Conservation (phyloP, 164 flowering plant genomes). For the Aristolochia contorta region DNA sequence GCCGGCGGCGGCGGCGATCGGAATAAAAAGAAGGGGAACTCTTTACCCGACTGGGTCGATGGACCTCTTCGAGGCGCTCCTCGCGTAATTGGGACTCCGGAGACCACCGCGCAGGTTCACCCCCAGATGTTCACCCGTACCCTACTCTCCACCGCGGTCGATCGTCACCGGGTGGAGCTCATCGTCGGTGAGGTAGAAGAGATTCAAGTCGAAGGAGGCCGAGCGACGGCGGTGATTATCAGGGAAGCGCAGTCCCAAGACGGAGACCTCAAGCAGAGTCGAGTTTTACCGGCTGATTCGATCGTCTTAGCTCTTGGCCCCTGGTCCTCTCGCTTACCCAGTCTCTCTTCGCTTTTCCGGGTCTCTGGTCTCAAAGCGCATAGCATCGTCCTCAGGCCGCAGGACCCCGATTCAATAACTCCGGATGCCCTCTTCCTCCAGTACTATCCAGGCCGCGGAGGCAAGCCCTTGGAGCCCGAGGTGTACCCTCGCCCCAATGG, state of each 20-base stretch:
- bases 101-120: constrained; percentile 91
- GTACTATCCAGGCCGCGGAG: constrained; percentile 40
- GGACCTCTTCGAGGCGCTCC: constrained; percentile 37
- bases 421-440: constrained; percentile 79
- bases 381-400: constrained; percentile 72
- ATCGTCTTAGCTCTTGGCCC: constrained; percentile 91
- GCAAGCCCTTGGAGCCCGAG: constrained; percentile 63
- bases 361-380: constrained; percentile 79
- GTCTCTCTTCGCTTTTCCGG: constrained; percentile 46
- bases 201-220: constrained; percentile 43
- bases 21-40: not conserved
- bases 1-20: not conserved
- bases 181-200: constrained; percentile 66
- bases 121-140: constrained; percentile 68
- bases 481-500: constrained; percentile 41
- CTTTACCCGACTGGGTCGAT: constrained; percentile 62
- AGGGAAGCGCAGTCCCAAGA: constrained; percentile 10
- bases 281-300: constrained; percentile 41
- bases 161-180: constrained; percentile 47
- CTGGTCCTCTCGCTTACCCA: constrained; percentile 53
- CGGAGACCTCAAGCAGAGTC: not conserved
- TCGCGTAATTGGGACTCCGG: constrained; percentile 50
- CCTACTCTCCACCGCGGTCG: constrained; percentile 43
- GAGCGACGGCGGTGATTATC: constrained; percentile 40
- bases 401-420: constrained; percentile 45